phyloP scores from a whole-genome alignment of 805 yeast species.

The Tetrapisispora fleetii region DNA sequence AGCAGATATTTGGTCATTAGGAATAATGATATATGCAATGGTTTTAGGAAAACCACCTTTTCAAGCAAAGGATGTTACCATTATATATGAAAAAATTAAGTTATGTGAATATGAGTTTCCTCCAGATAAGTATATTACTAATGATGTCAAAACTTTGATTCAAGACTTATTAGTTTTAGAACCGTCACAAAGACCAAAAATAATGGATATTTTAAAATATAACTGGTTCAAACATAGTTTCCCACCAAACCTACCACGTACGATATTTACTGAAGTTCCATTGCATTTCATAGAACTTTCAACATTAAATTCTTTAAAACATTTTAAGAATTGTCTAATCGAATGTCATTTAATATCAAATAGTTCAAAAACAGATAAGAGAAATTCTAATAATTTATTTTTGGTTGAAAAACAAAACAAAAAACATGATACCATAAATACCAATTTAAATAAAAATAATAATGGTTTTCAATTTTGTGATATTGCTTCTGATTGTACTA shows the following conservation, averaged over 20 bases:
- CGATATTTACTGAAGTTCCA: constrained; percentile 39
- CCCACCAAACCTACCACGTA: constrained; percentile 57
- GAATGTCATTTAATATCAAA: neutral
- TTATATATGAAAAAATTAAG: constrained; percentile 87
- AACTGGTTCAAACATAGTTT: constrained; percentile 83
- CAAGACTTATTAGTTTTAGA: constrained; percentile 62
- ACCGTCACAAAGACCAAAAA: constrained; percentile 72
- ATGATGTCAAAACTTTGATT: constrained; percentile 66
- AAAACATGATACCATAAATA: constrained; percentile 39
- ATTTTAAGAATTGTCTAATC: constrained; percentile 45
- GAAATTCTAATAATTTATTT: neutral
- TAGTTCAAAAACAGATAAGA: neutral
- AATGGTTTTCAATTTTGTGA: neutral
- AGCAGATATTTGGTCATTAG: constrained; percentile 96
- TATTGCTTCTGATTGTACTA: neutral
- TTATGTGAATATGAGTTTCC: constrained; percentile 76
- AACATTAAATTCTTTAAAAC: constrained; percentile 51
- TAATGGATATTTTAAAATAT: constrained; percentile 69
- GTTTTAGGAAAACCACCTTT: constrained; percentile 94
- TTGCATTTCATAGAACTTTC: constrained; percentile 52
- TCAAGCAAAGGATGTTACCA: constrained; percentile 89
- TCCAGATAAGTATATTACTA: constrained; percentile 48
- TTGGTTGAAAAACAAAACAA: constrained; percentile 56
- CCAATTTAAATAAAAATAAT: neutral
- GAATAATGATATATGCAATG: constrained; percentile 91